phyloP scores from a whole-genome alignment of 2,329 filamentous ascomycete species.

The Ceratocystis ficicola region DNA sequence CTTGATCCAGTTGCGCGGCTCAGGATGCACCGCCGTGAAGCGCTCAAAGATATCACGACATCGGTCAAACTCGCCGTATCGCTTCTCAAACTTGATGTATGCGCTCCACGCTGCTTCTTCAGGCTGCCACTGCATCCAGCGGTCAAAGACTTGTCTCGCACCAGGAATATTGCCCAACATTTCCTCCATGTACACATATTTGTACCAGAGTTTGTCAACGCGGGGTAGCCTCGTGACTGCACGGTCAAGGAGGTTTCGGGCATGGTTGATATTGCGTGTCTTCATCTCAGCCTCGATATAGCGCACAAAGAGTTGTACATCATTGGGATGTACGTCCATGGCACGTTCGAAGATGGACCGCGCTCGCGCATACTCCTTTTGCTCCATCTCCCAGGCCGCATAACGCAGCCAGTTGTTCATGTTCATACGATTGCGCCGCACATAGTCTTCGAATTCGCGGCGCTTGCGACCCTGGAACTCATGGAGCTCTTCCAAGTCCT shows the following conservation, averaged over 20 bases:
- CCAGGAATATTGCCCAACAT: slow-evolving; percentile 89
- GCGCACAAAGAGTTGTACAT: slow-evolving; percentile 75
- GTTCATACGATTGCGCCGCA: slow-evolving; percentile 83
- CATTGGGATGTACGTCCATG: slow-evolving; percentile 80
- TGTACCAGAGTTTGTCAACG: slow-evolving; percentile 97
- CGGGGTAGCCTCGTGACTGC: slow-evolving; percentile 86
- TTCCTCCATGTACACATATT: slow-evolving; percentile 98
- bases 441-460: slow-evolving; percentile 96
- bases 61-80: slow-evolving; percentile 82
- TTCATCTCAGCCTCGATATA: slow-evolving; percentile 98
- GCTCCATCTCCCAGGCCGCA: slow-evolving; percentile 92
- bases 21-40: slow-evolving; percentile 85
- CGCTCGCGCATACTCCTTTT: slow-evolving; percentile 90
- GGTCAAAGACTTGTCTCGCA: slow-evolving; percentile 85
- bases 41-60: slow-evolving; percentile 82
- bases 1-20: slow-evolving; percentile 95
- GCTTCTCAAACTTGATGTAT: slow-evolving; percentile 94
- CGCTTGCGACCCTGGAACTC: slow-evolving; percentile 93
- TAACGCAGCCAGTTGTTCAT: slow-evolving; percentile 99
- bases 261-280: slow-evolving; percentile 84
- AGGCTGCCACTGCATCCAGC: slow-evolving; percentile 98
- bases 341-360: slow-evolving; percentile 90
- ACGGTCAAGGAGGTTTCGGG: slow-evolving; percentile 82
- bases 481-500: slow-evolving; percentile 93
- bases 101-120: slow-evolving; percentile 91